phyloP scores from a whole-genome alignment of 2,329 filamentous ascomycete species.

The Elsinoe necatrix region DNA sequence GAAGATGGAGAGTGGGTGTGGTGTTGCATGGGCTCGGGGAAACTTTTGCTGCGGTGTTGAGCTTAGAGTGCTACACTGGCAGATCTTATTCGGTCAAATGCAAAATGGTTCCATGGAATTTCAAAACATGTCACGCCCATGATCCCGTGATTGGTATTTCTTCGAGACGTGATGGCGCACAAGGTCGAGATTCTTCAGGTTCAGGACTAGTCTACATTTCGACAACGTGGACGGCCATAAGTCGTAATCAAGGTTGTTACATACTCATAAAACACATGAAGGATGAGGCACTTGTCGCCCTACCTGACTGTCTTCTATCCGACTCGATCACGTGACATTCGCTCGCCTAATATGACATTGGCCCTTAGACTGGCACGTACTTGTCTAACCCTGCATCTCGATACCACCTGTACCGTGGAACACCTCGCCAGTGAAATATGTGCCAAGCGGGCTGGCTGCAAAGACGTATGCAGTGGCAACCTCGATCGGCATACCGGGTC shows the following conservation, averaged over 20 bases:
- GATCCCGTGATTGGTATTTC: not conserved
- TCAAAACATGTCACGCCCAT: not conserved
- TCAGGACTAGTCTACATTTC: too few species aligned
- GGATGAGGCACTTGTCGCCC: too few species aligned
- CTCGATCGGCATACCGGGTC: constrained; percentile 28
- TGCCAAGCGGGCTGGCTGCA: constrained; percentile 24
- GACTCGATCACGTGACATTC: not conserved
- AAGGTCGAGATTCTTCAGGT: too few species aligned
- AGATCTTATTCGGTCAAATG: constrained; percentile 3
- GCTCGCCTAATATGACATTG: not conserved
- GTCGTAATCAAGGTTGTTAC: too few species aligned
- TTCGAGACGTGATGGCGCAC: not conserved
- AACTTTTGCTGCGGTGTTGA: constrained; percentile 12
- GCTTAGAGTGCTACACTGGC: constrained; percentile 6
- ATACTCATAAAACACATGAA: too few species aligned
- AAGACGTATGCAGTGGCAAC: constrained; percentile 26
- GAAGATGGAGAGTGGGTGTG: constrained; percentile 28
- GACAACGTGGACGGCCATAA: too few species aligned
- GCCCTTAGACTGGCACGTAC: not conserved
- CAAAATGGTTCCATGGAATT: constrained; percentile 8
- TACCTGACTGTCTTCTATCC: too few species aligned
- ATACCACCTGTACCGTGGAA: constrained; percentile 24
- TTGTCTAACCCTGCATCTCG: constrained; percentile 24
- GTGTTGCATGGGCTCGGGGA: constrained; percentile 17
- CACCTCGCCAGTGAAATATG: constrained; percentile 24